phyloP scores from a whole-genome alignment of 2,329 filamentous ascomycete species.

The Diaporthe humulicola region DNA sequence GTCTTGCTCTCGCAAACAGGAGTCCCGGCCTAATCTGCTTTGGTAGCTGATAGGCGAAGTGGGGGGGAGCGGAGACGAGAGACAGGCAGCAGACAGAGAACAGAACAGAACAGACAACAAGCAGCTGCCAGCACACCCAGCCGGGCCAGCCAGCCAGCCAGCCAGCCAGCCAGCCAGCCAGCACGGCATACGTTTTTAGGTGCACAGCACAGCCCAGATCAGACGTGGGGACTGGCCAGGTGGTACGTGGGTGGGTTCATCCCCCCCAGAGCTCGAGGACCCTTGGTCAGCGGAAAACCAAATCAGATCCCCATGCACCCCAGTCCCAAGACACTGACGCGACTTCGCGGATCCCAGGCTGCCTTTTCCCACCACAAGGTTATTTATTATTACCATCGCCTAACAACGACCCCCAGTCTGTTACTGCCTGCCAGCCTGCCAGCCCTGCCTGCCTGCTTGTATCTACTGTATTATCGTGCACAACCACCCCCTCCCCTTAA shows the following conservation, averaged over 20 bases:
- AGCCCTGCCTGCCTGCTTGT: background rate
- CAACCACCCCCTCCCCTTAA: background rate
- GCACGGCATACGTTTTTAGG: background rate
- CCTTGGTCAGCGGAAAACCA: constrained; percentile 1
- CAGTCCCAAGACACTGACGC: constrained; percentile 2
- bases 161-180: too few relatives aligned
- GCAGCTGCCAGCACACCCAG: constrained; percentile 4
- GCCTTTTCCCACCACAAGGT: background rate
- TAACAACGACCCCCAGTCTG: background rate
- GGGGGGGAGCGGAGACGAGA: background rate
- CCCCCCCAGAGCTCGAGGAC: constrained; percentile 14
- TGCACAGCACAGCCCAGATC: background rate
- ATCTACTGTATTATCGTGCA: background rate
- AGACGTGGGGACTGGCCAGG: constrained; percentile 8
- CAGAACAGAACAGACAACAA: too few relatives aligned
- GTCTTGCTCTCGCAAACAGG: constrained; percentile 16
- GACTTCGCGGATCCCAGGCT: constrained; percentile 32
- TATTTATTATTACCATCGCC: constrained; percentile 7
- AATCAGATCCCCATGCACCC: constrained; percentile 5
- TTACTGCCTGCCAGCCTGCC: background rate
- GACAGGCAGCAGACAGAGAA: background rate
- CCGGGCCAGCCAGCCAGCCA: too few relatives aligned
- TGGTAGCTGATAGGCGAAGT: constrained; percentile 25
- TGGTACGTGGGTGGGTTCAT: constrained; percentile 16
- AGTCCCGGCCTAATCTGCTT: constrained; percentile 15